A percentile compares a stretch with the other conserved stretches of the same genome.
Conservation (phyloP, 1,139 yeast genomes). For the Blastobotrys elegans region DNA sequence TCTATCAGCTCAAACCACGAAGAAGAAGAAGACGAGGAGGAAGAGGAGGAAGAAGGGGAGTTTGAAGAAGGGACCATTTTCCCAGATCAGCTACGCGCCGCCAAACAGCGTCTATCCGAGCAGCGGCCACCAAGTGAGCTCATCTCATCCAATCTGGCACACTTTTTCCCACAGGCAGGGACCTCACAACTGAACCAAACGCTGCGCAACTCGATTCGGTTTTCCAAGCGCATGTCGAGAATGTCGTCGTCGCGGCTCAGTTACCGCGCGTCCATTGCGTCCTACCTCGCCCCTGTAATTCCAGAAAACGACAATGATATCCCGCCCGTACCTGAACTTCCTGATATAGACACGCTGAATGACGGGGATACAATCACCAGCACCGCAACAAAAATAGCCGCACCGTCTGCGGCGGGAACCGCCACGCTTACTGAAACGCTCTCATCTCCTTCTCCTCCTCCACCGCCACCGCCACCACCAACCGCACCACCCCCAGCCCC, state of each 20-base stretch:
- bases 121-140: slow-evolving; percentile 93
- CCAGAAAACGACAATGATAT: slow-evolving; percentile 26
- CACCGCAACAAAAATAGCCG: not conserved
- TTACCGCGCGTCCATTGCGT: slow-evolving; percentile 32
- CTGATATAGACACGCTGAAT: slow-evolving; percentile 14
- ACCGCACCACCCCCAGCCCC: not conserved
- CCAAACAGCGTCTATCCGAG: slow-evolving; percentile 49
- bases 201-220: slow-evolving; percentile 74
- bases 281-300: slow-evolving; percentile 19
- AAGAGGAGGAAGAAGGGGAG: slow-evolving; percentile 15
- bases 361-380: not conserved
- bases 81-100: slow-evolving; percentile 12
- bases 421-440: not conserved
- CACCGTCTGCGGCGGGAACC: not conserved
- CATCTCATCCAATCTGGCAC: slow-evolving; percentile 83
- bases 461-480: not conserved
- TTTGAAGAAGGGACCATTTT: slow-evolving; percentile 15
- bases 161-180: slow-evolving; percentile 85
- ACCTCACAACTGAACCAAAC: slow-evolving; percentile 71
- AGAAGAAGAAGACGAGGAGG: slow-evolving; percentile 15
- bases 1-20: slow-evolving; percentile 11
- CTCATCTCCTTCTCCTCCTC: not conserved
- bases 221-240: slow-evolving; percentile 58
- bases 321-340: slow-evolving; percentile 32
- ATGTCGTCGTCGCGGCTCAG: slow-evolving; percentile 21